Evolutionary conservation across 345 rosid species (phyloP), one percentile per base, ranked within the genome.

Genomic region (Hibiscus trionum): DNA sequence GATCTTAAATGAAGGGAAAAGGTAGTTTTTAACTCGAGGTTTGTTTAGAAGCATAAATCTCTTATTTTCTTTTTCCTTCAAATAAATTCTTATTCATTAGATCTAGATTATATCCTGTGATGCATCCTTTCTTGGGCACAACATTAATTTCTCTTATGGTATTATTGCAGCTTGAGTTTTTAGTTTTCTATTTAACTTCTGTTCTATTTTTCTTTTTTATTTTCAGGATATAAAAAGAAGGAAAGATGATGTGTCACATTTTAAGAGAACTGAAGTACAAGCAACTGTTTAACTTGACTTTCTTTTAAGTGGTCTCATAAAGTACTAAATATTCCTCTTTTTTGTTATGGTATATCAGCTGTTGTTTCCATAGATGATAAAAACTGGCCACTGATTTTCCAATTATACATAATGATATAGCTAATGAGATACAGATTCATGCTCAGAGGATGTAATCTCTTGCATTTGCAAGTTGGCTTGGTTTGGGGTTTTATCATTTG

Each of bases 381-480:
- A 81, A 96, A 89, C 75, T 96, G 98, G 96, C 99, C 99, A 14
- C 97, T 97, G 1, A 80, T 88, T 76, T 96, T 89, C 99, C 99
- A 62, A 88, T 96, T 55, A 96, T 96, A 64, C 99, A 93, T 79
- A 98, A 96, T 77, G 99, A 96, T 77, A 89, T 96, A 69, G 86
- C 98, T 29, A 96, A 89, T 50, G 99, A 96, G 81, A 93, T 91
- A 81, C 99, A 97, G 11, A 85, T 87, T 71, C 90, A 89, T 82
- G 97, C 93, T n/a, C 99, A 96, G 42, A 90, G 85, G 84, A 81
- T 91, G 73, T 98, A 96, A 80, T 96, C 93, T 81, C 84, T 96
- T 73, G 99, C 99, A 67, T 96, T 96, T 49, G 97, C 97, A 46
- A 93, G 96, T 84, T 96, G 98, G 99, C 86, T 96, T 79, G 99